Evolutionary conservation across 2,329 filamentous ascomycete species (phyloP).

Genomic region (Hypoxylon rubiginosum): DNA sequence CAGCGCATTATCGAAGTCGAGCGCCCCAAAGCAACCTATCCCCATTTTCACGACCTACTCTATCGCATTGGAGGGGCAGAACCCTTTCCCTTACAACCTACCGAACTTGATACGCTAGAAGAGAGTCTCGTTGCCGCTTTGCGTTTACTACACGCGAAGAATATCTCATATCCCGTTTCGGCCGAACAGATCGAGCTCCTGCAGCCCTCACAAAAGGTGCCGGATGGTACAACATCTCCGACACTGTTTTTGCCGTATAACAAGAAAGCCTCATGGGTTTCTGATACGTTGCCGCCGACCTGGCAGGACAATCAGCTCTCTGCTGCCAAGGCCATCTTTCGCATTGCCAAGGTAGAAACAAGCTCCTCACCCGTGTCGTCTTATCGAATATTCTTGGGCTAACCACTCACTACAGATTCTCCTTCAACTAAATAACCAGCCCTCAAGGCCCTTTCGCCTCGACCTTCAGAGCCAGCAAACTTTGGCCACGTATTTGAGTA

Average conservation of each 20-base stretch:
- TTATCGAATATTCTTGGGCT: slow-evolving; percentile 17
- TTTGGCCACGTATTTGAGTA: slow-evolving; percentile 18
- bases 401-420: slow-evolving; percentile 11
- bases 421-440: not conserved
- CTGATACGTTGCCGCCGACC: slow-evolving; percentile 12
- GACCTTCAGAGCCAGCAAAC: slow-evolving; percentile 28
- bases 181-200: slow-evolving; percentile 14
- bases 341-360: slow-evolving; percentile 19
- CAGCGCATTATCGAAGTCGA: slow-evolving; percentile 22
- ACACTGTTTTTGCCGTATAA: slow-evolving; percentile 23
- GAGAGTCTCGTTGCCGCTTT: slow-evolving; percentile 20
- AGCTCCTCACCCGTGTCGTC: not conserved
- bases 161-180: slow-evolving; percentile 22
- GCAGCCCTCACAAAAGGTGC: not conserved
- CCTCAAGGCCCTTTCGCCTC: slow-evolving; percentile 9
- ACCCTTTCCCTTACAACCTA: slow-evolving; percentile 8
- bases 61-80: slow-evolving; percentile 10
- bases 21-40: slow-evolving; percentile 8
- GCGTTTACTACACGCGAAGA: slow-evolving; percentile 11
- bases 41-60: slow-evolving; percentile 14
- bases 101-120: slow-evolving; percentile 21
- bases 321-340: slow-evolving; percentile 15
- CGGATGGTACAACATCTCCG: not conserved
- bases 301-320: slow-evolving; percentile 29
- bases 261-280: slow-evolving; percentile 23